These are phyloP conservation scores for Castanea crenata DNA, from an alignment of 306 rosid species.

Conservation along the genomic window DNA sequence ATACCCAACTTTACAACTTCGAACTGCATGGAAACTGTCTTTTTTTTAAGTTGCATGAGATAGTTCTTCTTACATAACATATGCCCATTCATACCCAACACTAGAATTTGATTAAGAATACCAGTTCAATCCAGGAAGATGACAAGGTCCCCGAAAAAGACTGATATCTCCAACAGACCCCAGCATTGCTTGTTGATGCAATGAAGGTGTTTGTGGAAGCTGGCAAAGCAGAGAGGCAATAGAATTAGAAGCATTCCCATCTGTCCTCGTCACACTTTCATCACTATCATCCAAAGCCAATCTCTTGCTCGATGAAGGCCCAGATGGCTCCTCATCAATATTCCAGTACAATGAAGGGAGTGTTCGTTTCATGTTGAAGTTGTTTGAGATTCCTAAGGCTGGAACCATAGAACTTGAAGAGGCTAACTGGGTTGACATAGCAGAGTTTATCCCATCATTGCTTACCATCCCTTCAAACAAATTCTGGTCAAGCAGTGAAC, in stretches of 20 bases:
- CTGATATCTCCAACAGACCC: slow-evolving; percentile 50
- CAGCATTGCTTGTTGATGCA: slow-evolving; percentile 63
- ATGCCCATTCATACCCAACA: slow-evolving; percentile 4
- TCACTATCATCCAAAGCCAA: slow-evolving; percentile 42
- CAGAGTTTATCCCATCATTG: slow-evolving; percentile 15
- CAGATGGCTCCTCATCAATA: slow-evolving; percentile 30
- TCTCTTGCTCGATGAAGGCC: slow-evolving; percentile 47
- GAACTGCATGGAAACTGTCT: slow-evolving; percentile 17
- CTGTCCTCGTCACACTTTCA: slow-evolving; percentile 29
- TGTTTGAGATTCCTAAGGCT: slow-evolving; percentile 27
- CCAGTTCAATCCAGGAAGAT: slow-evolving; percentile 73
- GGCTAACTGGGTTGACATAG: slow-evolving; percentile 21
- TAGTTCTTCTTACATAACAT: neutral
- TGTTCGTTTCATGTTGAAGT: slow-evolving; percentile 44
- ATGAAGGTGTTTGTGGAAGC: slow-evolving; percentile 65
- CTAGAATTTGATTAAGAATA: slow-evolving; percentile 39
- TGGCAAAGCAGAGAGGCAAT: slow-evolving; percentile 63
- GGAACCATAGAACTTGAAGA: slow-evolving; percentile 25
- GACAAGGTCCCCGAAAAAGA: slow-evolving; percentile 38
- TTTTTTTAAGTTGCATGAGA: slow-evolving; percentile 11
- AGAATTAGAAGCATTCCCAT: slow-evolving; percentile 37
- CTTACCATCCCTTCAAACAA: slow-evolving; percentile 46
- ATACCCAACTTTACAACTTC: slow-evolving; percentile 27
- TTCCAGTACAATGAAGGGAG: slow-evolving; percentile 60
- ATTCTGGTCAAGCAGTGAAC: slow-evolving; percentile 44